Conservation (phyloP, 2,329 filamentous ascomycete genomes). For the Claviceps citrina region DNA sequence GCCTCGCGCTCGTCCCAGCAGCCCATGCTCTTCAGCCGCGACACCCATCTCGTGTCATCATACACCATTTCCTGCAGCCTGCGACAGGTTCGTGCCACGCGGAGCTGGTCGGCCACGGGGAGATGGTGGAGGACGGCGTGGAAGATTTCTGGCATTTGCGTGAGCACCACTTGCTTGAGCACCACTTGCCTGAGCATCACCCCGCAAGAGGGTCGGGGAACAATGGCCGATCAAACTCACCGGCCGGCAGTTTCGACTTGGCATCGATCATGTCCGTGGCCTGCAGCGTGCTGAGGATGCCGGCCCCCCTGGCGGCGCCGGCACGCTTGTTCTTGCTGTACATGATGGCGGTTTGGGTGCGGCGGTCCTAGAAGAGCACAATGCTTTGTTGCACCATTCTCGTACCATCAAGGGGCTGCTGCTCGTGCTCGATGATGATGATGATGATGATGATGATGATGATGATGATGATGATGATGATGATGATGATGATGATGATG, state of each 20-base stretch:
- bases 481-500: too few species aligned
- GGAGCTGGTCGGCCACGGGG: conserved; percentile 68
- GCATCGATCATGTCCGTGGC: conserved; percentile 66
- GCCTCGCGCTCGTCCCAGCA: conserved; percentile 88
- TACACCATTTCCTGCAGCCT: conserved; percentile 97
- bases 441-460: too few species aligned
- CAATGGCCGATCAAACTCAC: too few species aligned
- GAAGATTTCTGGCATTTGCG: too few species aligned
- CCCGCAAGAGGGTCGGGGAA: too few species aligned
- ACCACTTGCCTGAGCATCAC: too few species aligned
- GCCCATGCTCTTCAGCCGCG: conserved; percentile 69
- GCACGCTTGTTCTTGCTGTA: conserved; percentile 29
- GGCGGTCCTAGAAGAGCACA: not conserved
- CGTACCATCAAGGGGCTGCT: not conserved
- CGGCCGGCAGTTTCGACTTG: conserved; percentile 68
- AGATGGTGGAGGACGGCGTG: conserved; percentile 80
- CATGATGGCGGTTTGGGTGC: conserved; percentile 16
- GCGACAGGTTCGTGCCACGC: conserved; percentile 68
- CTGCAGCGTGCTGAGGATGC: conserved; percentile 62
- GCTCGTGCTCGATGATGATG: too few species aligned
- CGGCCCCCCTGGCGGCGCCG: conserved; percentile 24
- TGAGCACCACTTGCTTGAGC: too few species aligned
- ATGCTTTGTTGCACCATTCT: conserved; percentile 1
- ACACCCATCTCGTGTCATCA: conserved; percentile 91
- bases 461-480: too few species aligned